A percentile compares a stretch with the other conserved stretches of the same genome.
phyloP scores from a whole-genome alignment of 768 basidiomycete genomes.

The Termitomyces eurrhizus region DNA sequence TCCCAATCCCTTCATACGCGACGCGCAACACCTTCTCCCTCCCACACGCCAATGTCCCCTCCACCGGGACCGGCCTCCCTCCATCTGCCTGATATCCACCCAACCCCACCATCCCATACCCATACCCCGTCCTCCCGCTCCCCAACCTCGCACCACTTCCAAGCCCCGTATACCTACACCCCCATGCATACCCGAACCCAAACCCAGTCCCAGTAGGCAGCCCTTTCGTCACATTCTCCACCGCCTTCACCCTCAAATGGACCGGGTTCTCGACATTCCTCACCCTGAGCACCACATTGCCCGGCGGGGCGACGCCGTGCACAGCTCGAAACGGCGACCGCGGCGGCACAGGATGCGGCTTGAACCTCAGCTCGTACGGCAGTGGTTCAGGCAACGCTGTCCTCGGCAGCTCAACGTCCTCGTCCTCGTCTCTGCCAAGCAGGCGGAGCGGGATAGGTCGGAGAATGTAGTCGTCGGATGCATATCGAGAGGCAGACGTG shows the following conservation, averaged over 20 bases:
- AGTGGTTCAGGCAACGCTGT: slow-evolving; percentile 28
- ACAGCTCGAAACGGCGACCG: slow-evolving; percentile 35
- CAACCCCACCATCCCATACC: neutral
- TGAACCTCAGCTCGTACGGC: slow-evolving; percentile 31
- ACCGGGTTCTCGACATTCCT: slow-evolving; percentile 60
- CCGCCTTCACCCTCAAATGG: slow-evolving; percentile 54
- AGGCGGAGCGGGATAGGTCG: slow-evolving; percentile 32
- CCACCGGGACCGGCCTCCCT: slow-evolving; percentile 45
- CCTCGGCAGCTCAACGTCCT: slow-evolving; percentile 19
- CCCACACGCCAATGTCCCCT: slow-evolving; percentile 50
- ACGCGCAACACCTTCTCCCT: slow-evolving; percentile 55
- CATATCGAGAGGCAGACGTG: neutral
- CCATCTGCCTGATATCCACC: slow-evolving; percentile 12
- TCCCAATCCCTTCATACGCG: slow-evolving; percentile 59
- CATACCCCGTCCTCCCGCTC: slow-evolving; percentile 20
- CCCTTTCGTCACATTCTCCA: slow-evolving; percentile 46
- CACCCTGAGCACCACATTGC: slow-evolving; percentile 29
- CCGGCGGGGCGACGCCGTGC: slow-evolving; percentile 10
- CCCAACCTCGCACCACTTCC: slow-evolving; percentile 28
- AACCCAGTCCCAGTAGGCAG: slow-evolving; percentile 25
- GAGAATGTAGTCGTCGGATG: slow-evolving; percentile 5
- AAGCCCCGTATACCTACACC: slow-evolving; percentile 34
- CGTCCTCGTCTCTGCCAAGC: slow-evolving; percentile 16
- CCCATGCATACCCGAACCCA: slow-evolving; percentile 20
- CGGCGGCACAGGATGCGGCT: slow-evolving; percentile 38